Evolutionary conservation across 2,329 filamentous ascomycete species (phyloP), one percentile per base, ranked within the genome.

Genomic region (Sporothrix inflata): DNA sequence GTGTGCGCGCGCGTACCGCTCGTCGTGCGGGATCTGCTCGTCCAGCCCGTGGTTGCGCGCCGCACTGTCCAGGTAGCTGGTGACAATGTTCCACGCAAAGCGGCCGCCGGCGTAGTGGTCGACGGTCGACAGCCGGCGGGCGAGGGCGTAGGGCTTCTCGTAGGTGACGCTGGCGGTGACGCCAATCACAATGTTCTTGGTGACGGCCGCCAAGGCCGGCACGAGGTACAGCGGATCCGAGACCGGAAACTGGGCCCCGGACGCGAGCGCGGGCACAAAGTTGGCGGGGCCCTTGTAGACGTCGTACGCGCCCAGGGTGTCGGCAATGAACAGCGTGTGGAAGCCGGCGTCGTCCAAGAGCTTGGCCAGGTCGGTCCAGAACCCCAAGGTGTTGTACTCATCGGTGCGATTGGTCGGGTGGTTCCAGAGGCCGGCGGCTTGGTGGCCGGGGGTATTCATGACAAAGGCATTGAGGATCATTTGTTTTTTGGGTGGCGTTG

Each of bases 391-490:
- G 30, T 42, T 74, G 71, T 73, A 75, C 61, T 75, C 60, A 49
- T 72, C 71, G 11, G 73, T 73, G 47, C 53, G 67, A 65, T 74
- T 74, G 55, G 40, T 38, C 24, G 73, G 73, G 63, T 75, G 74
- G 27, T 69, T 63, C 74, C 74, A 75, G 27, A 74, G 71, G 3
- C 73, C 73, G 9, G 74, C 66, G 5, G 74, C 65, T 60, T 70
- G 68, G 72, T 75, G 74, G 70, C 68, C 74, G 12, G 72, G 72
- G 6, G 72, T 71, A 65, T 72, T 73, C 74, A 74, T 73, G 40
- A 84, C 82, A 71, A 84, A 84, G 1, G 82, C 82, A 75, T 84
- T 84, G 74, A 84, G 77, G 67, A 84, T 81, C 45, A 84, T 75
- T 70, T 78, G 79, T 76, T 83, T 84, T 12, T 51, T n/a, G 19